Percentiles rank a stretch among this genome's conserved stretches.
Evolutionary conservation across 805 yeast species (phyloP).

Genomic region (Nakazawaea populi): DNA sequence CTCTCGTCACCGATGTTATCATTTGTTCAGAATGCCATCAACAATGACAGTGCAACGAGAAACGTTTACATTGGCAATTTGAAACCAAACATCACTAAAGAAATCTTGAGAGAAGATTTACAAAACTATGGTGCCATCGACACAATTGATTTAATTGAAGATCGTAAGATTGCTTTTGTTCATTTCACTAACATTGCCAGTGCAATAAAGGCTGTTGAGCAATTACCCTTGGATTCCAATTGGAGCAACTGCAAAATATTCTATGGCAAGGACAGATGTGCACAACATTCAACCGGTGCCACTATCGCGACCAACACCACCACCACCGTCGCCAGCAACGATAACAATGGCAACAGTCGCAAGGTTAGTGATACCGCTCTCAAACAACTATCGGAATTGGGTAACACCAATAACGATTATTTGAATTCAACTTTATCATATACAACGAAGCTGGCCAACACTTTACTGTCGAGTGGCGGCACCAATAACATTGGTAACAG

Average conservation of each 20-base stretch:
- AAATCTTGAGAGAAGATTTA: conserved; percentile 59
- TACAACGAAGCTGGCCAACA: not conserved
- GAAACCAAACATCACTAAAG: conserved; percentile 53
- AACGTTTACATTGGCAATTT: conserved; percentile 86
- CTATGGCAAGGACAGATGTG: conserved; percentile 92
- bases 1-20: conserved; percentile 18
- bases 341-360: too few species aligned
- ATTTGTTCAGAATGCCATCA: conserved; percentile 39
- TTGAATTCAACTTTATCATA: conserved; percentile 10
- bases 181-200: conserved; percentile 82
- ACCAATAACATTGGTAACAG: conserved; percentile 88
- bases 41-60: conserved; percentile 86
- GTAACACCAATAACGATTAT: conserved; percentile 60
- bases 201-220: conserved; percentile 82
- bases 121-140: conserved; percentile 78
- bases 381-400: conserved; percentile 65
- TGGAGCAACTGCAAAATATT: conserved; percentile 76
- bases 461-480: conserved; percentile 69
- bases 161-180: conserved; percentile 83
- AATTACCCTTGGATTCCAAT: conserved; percentile 59
- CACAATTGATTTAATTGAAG: conserved; percentile 69
- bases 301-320: conserved; percentile 20
- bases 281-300: conserved; percentile 55
- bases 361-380: too few species aligned
- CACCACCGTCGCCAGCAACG: too few species aligned